phyloP scores from a whole-genome alignment of 495 filamentous ascomycete genomes.

The Massariosphaeria phaeospora region DNA sequence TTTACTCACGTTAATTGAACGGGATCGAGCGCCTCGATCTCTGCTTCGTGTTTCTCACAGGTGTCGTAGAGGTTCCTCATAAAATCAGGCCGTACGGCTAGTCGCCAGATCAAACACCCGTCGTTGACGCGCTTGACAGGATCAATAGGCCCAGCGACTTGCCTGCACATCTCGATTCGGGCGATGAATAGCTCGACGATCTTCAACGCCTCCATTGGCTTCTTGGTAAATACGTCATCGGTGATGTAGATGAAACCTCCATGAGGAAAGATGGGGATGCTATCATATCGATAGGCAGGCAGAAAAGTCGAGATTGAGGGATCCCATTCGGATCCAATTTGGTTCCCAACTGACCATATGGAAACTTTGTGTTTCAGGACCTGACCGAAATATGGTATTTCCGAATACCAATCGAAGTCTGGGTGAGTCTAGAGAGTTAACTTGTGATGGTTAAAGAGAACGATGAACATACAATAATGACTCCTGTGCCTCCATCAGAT shows the following conservation, averaged over 20 bases:
- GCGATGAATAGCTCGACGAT: constrained; percentile 19
- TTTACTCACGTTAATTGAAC: constrained; percentile 7
- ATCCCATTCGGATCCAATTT: constrained; percentile 7
- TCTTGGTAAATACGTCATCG: constrained; percentile 28
- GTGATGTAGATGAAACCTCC: constrained; percentile 33
- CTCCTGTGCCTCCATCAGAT: constrained; percentile 12
- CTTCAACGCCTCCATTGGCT: constrained; percentile 22
- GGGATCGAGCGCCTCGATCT: background rate
- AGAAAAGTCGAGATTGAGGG: background rate
- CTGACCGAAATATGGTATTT: constrained; percentile 12
- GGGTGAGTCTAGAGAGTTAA: constrained; percentile 2
- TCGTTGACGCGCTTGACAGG: constrained; percentile 5
- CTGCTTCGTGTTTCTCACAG: background rate
- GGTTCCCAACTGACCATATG: constrained; percentile 15
- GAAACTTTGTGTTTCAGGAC: constrained; percentile 1
- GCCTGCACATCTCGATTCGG: constrained; percentile 3
- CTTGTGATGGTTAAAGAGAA: background rate
- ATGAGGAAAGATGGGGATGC: constrained; percentile 22
- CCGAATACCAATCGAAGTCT: constrained; percentile 3
- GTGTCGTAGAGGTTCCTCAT: constrained; percentile 7
- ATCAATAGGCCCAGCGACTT: constrained; percentile 2
- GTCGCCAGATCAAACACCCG: constrained; percentile 16
- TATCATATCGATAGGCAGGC: constrained; percentile 2
- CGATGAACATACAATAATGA: constrained; percentile 21
- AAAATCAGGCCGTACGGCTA: constrained; percentile 11